Conservation (phyloP, 768 basidiomycete genomes). For the Stropharia rugosoannulata region DNA sequence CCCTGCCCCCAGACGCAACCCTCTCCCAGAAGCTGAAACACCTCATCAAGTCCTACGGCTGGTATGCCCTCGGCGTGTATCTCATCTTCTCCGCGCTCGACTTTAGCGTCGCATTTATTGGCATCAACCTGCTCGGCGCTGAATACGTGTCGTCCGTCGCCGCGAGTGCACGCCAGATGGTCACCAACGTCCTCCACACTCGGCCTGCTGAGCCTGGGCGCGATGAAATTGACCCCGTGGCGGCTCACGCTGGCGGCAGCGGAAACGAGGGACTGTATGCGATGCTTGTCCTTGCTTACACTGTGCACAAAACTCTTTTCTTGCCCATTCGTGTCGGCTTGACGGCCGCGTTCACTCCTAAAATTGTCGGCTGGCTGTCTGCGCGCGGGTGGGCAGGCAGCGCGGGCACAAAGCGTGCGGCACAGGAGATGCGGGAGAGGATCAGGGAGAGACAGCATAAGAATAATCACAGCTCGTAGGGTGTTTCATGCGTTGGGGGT, state of each 20-base stretch:
- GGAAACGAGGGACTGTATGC: conserved; percentile 84
- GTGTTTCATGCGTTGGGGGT: background rate
- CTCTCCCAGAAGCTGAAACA: conserved; percentile 74
- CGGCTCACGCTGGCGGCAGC: conserved; percentile 21
- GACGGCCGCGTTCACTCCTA: conserved; percentile 84
- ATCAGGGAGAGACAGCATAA: conserved; percentile 28
- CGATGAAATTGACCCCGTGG: conserved; percentile 55
- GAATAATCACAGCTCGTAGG: conserved; percentile 1
- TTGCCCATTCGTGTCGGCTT: conserved; percentile 87
- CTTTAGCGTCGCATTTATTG: conserved; percentile 81
- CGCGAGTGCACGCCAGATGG: conserved; percentile 49
- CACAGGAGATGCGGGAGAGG: conserved; percentile 47
- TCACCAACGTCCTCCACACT: conserved; percentile 43
- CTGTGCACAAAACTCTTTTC: conserved; percentile 93
- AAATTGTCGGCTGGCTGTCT: conserved; percentile 83
- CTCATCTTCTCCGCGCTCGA: conserved; percentile 70
- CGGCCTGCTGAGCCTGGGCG: conserved; percentile 65
- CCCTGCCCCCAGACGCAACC: conserved; percentile 49
- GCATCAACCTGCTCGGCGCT: conserved; percentile 85
- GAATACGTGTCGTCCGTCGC: conserved; percentile 82
- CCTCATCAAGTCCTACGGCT: conserved; percentile 90
- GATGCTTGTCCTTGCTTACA: conserved; percentile 90
- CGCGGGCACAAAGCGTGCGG: conserved; percentile 67
- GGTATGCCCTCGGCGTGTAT: conserved; percentile 95
- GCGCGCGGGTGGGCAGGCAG: conserved; percentile 78